Evolutionary conservation across 2,329 filamentous ascomycete genomes (phyloP).

Genomic region (Hysterium pulicare): DNA sequence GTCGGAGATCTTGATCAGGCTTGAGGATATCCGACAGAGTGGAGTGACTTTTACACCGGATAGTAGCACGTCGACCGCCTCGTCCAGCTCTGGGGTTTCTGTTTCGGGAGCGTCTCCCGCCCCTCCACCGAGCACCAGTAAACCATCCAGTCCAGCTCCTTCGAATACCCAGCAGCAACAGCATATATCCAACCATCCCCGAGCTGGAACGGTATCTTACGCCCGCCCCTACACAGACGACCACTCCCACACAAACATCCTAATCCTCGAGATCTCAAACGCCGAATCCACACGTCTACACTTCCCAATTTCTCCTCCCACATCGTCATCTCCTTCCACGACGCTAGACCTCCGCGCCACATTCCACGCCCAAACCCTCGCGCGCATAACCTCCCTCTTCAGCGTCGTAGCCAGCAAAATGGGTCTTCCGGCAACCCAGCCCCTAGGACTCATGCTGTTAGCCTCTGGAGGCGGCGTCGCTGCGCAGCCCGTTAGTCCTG

Average conservation of each 20-base stretch:
- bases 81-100: constrained; percentile 16
- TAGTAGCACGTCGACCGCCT: constrained; percentile 15
- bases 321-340: constrained; percentile 22
- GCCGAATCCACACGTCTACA: constrained; percentile 42
- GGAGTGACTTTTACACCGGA: constrained; percentile 67
- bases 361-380: constrained; percentile 69
- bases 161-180: constrained; percentile 14
- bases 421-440: constrained; percentile 58
- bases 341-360: constrained; percentile 54
- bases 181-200: too few relatives aligned
- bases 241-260: constrained; percentile 55
- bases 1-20: constrained; percentile 72
- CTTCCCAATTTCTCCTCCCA: constrained; percentile 16
- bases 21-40: constrained; percentile 86
- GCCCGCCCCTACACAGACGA: constrained; percentile 83
- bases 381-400: constrained; percentile 68
- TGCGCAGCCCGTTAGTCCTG: constrained; percentile 62
- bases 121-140: constrained; percentile 5
- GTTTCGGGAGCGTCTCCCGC: constrained; percentile 12
- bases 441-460: constrained; percentile 65
- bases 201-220: constrained; percentile 66
- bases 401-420: constrained; percentile 80
- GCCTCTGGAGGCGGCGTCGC: constrained; percentile 56
- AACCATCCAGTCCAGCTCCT: constrained; percentile 18
- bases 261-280: constrained; percentile 69